Evolutionary conservation across 257 asterid species (phyloP).

Genomic region (Lycium ferocissimum): DNA sequence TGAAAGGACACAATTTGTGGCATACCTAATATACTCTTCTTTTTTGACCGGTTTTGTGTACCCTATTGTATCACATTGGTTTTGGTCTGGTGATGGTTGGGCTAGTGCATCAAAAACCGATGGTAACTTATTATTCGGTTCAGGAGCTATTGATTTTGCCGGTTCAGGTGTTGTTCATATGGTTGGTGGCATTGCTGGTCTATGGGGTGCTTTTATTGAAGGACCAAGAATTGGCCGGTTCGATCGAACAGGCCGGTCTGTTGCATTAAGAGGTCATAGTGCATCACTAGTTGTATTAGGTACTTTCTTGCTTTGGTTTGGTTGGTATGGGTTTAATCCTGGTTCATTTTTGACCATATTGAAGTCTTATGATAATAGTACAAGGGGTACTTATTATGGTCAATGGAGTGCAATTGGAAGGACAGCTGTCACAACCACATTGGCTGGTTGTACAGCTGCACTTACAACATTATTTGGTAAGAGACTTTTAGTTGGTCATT

Average conservation of each 20-base stretch:
- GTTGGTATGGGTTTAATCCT: conserved; percentile 95
- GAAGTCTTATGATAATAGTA: conserved; percentile 38
- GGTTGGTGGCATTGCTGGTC: conserved; percentile 92
- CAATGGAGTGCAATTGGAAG: conserved; percentile 96
- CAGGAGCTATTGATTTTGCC: conserved; percentile 91
- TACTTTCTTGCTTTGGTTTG: conserved; percentile 81
- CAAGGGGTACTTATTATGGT: conserved; percentile 61
- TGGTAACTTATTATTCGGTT: conserved; percentile 55
- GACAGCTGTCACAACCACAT: conserved; percentile 89
- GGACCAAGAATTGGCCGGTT: conserved; percentile 92
- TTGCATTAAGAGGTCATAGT: conserved; percentile 75
- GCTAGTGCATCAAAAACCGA: conserved; percentile 64
- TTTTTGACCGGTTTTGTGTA: conserved; percentile 88
- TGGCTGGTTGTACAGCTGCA: conserved; percentile 94
- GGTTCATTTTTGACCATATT: conserved; percentile 74
- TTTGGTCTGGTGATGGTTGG: conserved; percentile 90
- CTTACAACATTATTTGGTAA: conserved; percentile 79
- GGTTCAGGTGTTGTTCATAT: conserved; percentile 95
- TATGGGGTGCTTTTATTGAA: conserved; percentile 78
- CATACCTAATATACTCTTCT: conserved; percentile 72
- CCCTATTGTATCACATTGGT: conserved; percentile 91
- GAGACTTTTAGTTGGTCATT: conserved; percentile 75
- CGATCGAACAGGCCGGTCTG: conserved; percentile 76
- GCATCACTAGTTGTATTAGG: conserved; percentile 77
- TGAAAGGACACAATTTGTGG: conserved; percentile 88